Evolutionary conservation across 73 alveolate species (phyloP), one percentile per base, ranked within the genome.

Genomic region (Blepharisma stoltei): DNA sequence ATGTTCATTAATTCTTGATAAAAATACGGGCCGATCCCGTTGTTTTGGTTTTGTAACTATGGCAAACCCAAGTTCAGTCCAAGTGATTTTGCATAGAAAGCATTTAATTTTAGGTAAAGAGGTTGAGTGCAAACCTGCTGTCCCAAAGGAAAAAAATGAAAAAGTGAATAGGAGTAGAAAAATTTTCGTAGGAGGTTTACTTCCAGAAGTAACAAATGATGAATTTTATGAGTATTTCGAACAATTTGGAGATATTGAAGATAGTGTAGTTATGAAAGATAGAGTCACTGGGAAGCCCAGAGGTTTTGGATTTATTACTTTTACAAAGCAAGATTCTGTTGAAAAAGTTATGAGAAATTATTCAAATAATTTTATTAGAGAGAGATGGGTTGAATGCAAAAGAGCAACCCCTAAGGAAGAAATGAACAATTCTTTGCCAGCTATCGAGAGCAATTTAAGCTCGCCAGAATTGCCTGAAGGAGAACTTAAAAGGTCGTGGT

Each of bases 301-400:
- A 90, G 97, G 97, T 6, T 90, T 90, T 54, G 97, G 97, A 6
- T 90, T 90, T 65, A 81, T 90, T 54, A 90, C 92, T 8, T 90
- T 55, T 52, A 23, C 6, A 18, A 68, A 68, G 7, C 79, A 78
- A 4, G 85, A 66, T 11, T 45, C 92, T 27, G 85, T 78, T 2
- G 93, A 87, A 54, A 25, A 46, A 44, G 94, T 90, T 18, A 41
- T 90, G 71, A n/a, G 37, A 41, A 67, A 81, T 38, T 68, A 77
- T 44, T 80, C 65, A 32, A 27, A 81, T 21, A 92, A 87, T 66
- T 50, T 23, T 14, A 67, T 90, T 50, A 38, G 83, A 32, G 93
- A 85, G 49, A 90, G 87, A 67, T 90, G 97, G 94, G 84, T 90
- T 43, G 97, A 90, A 21, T 90, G 97, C 81, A 90, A 90, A 73